Evolutionary conservation across 2,329 filamentous ascomycete genomes (phyloP), one percentile per base, ranked within the genome.

Genomic region (Epichloe festucae): DNA sequence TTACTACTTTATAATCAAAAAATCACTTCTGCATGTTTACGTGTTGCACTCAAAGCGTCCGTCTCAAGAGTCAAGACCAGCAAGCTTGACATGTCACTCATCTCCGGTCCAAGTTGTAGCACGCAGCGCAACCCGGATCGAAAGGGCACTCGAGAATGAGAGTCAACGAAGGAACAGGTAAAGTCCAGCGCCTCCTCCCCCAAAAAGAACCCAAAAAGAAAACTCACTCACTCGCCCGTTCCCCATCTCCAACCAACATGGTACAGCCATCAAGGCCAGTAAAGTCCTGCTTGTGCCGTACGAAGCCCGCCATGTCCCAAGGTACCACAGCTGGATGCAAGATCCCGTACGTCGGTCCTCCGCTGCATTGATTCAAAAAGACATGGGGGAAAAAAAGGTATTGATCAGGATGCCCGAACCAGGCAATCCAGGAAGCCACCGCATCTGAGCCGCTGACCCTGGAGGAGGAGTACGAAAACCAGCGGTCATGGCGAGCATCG

Each of bases 251-350:
- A 17, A 6, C 14, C 51, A 17, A 51, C 41, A 5, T 7, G 6
- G 3, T 0, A 15, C 58, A 94, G 88, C 84, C 17, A 70, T 94
- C 35, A 75, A 78, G 3, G 85, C 85, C 1, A 68, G 76, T 4
- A 73, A 73, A 48, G 72, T 87, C 44, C 76, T 94, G 17, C 77
- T 97, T 10, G 89, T 95, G 10, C 90, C 90, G 0, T 96, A 96
- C 67, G 84, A 84, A 56, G 69, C 75, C 39, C 85, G 82, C 62
- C 91, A 96, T 71, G 91, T 97, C 23, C 75, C 76, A 15, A 82
- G 76, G 39, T 96, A 96, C 65, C 88, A 95, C 64, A 71, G 75
- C 61, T 97, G 91, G 91, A 96, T 97, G 90, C 78, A 90, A 72
- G 84, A 93, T 61, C 76, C 84, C 49, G 85, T 78, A 64, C 41